phyloP scores from a whole-genome alignment of 73 alveolate species.

The Symbiodinium pilosum region DNA sequence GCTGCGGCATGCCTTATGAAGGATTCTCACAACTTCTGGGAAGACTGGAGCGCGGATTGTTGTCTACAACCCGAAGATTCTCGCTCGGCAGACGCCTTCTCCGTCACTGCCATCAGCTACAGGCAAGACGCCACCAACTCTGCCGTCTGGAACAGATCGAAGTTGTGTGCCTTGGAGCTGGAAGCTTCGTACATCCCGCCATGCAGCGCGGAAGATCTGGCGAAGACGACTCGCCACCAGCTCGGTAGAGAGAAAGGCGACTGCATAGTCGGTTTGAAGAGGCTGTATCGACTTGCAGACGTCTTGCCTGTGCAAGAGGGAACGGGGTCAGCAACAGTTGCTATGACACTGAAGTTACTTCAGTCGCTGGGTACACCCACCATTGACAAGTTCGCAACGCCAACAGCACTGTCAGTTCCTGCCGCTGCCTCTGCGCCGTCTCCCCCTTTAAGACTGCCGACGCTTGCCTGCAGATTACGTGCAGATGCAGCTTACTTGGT shows the following conservation, averaged over 20 bases:
- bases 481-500: no score
- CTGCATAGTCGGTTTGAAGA: background rate
- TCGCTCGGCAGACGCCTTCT: background rate
- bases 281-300: background rate
- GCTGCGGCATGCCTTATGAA: constrained; percentile 8
- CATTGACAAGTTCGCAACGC: no score
- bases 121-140: background rate
- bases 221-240: no score
- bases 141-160: background rate
- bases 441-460: no score
- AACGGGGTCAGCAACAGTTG: background rate
- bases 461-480: no score
- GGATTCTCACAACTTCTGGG: background rate
- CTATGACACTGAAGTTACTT: background rate
- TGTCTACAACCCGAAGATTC: background rate
- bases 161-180: background rate
- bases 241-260: no score
- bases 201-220: no score
- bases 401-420: no score
- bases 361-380: background rate
- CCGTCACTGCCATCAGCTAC: background rate
- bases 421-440: no score
- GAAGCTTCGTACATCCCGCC: background rate
- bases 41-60: background rate
- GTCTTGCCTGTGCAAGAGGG: constrained; percentile 17